A percentile compares a stretch with the other conserved stretches of the same genome.
phyloP scores from a whole-genome alignment of 1,284 basidiomycete species.

The Clitocybe nebularis region DNA sequence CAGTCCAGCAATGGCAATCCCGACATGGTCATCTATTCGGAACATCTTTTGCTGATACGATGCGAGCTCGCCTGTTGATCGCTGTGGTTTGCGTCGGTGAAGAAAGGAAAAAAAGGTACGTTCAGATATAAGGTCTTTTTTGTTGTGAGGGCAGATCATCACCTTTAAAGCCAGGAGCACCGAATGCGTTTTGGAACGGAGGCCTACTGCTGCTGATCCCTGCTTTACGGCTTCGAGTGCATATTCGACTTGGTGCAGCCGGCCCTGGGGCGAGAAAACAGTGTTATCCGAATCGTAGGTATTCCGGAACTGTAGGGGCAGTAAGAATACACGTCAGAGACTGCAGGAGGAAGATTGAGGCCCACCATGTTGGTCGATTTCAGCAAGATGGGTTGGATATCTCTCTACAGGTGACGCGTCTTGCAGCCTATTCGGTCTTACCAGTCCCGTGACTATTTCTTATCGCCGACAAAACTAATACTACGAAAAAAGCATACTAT shows the following conservation, averaged over 20 bases:
- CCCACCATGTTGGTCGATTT: too few species aligned
- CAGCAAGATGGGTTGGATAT: conserved; percentile 5
- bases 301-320: conserved; percentile 73
- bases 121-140: too few species aligned
- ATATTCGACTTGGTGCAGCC: conserved; percentile 97
- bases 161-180: conserved; percentile 93
- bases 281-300: conserved; percentile 97
- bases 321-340: conserved; percentile 16
- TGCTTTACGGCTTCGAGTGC: conserved; percentile 99
- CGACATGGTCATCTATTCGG: conserved; percentile 98
- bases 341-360: too few species aligned
- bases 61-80: conserved; percentile 97
- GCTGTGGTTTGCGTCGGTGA: too few species aligned
- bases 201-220: conserved; percentile 94
- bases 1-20: conserved; percentile 96
- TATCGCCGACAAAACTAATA: conserved; percentile 7
- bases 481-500: too few species aligned
- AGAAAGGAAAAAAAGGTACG: not conserved
- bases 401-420: conserved; percentile 35
- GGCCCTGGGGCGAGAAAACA: conserved; percentile 90
- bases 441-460: conserved; percentile 12
- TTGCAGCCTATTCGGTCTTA: conserved; percentile 17
- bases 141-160: too few species aligned
- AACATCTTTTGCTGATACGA: conserved; percentile 99
- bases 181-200: conserved; percentile 94